Conservation (phyloP, 768 basidiomycete genomes). For the Collybia sp. region DNA sequence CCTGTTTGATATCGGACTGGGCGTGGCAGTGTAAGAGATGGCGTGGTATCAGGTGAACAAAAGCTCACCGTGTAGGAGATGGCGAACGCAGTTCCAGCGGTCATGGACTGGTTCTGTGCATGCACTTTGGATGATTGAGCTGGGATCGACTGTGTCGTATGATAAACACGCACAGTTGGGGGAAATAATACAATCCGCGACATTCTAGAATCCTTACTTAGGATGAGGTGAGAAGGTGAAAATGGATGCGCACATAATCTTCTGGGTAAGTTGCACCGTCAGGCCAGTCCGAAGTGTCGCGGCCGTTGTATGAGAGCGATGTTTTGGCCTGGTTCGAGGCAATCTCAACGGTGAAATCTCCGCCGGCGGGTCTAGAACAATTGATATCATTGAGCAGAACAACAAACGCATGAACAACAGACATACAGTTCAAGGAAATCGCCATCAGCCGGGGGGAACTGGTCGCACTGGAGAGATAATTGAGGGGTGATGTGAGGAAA, state of each 20-base stretch:
- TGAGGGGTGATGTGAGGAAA: neutral
- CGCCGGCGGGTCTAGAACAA: slow-evolving; percentile 38
- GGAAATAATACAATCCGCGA: slow-evolving; percentile 35
- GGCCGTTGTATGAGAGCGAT: slow-evolving; percentile 34
- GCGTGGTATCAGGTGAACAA: neutral
- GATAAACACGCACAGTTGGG: slow-evolving; percentile 39
- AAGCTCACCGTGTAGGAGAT: slow-evolving; percentile 43
- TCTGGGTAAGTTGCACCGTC: slow-evolving; percentile 40
- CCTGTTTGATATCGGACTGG: slow-evolving; percentile 41
- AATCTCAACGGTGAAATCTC: slow-evolving; percentile 43
- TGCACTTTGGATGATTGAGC: slow-evolving; percentile 33
- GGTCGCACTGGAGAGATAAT: slow-evolving; percentile 25
- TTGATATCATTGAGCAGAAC: neutral
- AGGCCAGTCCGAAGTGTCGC: slow-evolving; percentile 36
- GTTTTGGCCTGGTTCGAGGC: slow-evolving; percentile 46
- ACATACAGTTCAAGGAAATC: slow-evolving; percentile 40
- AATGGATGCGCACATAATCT: slow-evolving; percentile 32
- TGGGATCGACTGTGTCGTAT: neutral
- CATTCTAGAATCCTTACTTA: slow-evolving; percentile 20
- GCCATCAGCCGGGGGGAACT: slow-evolving; percentile 36
- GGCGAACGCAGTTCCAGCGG: slow-evolving; percentile 52
- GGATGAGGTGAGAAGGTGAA: neutral
- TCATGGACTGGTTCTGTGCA: slow-evolving; percentile 43
- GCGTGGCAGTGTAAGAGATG: neutral
- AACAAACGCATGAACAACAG: neutral